Percentiles rank a stretch among this genome's conserved stretches.
Evolutionary conservation across 2,329 filamentous ascomycete genomes (phyloP).

Genomic region (Aspergillus felis): DNA sequence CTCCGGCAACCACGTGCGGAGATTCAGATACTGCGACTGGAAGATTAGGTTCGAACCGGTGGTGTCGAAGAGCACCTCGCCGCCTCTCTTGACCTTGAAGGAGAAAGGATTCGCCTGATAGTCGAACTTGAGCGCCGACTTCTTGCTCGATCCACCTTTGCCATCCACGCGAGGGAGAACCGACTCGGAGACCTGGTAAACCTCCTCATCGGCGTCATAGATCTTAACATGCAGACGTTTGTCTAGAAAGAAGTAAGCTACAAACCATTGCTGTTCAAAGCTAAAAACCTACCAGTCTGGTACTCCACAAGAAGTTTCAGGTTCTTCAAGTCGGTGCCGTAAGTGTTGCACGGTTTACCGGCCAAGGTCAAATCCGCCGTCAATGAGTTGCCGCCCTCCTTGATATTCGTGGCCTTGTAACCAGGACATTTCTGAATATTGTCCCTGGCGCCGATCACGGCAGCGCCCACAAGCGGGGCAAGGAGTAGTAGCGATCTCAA

Average conservation of each 20-base stretch:
- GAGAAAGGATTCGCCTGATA: constrained; percentile 59
- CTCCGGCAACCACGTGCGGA: constrained; percentile 66
- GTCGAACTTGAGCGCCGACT: constrained; percentile 44
- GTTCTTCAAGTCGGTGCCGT: constrained; percentile 54
- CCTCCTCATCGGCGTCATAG: constrained; percentile 63
- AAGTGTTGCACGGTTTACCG: constrained; percentile 60
- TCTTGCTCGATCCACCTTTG: constrained; percentile 44
- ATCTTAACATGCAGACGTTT: constrained; percentile 71
- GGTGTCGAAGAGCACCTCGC: constrained; percentile 61
- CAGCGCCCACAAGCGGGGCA: constrained; percentile 26
- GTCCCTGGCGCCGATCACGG: constrained; percentile 16
- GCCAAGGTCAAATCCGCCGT: constrained; percentile 68
- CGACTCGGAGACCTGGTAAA: constrained; percentile 70
- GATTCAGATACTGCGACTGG: constrained; percentile 71
- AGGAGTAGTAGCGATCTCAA: constrained; percentile 23
- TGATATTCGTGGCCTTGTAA: constrained; percentile 35
- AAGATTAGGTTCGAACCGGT: constrained; percentile 65
- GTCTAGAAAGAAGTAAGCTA: constrained; percentile 40
- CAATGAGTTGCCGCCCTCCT: constrained; percentile 45
- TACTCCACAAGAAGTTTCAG: constrained; percentile 59
- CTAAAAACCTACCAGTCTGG: constrained; percentile 48
- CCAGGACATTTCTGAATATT: constrained; percentile 30
- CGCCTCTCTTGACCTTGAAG: constrained; percentile 53
- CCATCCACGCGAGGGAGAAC: constrained; percentile 60
- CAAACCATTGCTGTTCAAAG: background rate